These are phyloP conservation scores for Coemansia furcata DNA, from an alignment of 192 early-diverging fungal species.

Conservation along the genomic window DNA sequence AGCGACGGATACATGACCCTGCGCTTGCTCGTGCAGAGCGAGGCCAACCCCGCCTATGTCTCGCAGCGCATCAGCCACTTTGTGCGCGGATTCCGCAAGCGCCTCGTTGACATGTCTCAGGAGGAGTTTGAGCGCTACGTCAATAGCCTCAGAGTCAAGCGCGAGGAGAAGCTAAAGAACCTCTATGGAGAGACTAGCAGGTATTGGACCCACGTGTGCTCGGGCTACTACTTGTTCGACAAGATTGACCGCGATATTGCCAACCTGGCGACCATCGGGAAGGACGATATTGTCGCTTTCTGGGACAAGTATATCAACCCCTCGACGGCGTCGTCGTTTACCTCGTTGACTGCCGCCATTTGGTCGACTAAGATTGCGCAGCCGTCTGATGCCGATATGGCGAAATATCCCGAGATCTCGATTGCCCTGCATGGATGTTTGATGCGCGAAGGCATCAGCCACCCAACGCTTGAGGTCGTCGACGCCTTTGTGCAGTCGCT, in stretches of 20 bases:
- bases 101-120: slow-evolving; percentile 62
- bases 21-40: slow-evolving; percentile 85
- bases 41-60: slow-evolving; percentile 76
- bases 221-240: slow-evolving; percentile 81
- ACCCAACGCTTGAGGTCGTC: slow-evolving; percentile 15
- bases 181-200: slow-evolving; percentile 64
- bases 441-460: slow-evolving; percentile 26
- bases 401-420: slow-evolving; percentile 9
- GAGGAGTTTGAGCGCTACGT: slow-evolving; percentile 66
- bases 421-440: slow-evolving; percentile 41
- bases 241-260: slow-evolving; percentile 37
- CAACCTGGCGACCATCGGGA: slow-evolving; percentile 13
- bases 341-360: slow-evolving; percentile 18
- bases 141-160: slow-evolving; percentile 60
- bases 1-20: slow-evolving; percentile 75
- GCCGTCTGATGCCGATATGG: slow-evolving; percentile 26
- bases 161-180: slow-evolving; percentile 75
- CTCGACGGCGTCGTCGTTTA: slow-evolving; percentile 14
- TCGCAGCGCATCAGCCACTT: slow-evolving; percentile 79
- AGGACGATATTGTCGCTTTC: slow-evolving; percentile 37
- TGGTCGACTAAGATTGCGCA: slow-evolving; percentile 42
- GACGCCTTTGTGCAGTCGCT: slow-evolving; percentile 5
- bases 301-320: slow-evolving; percentile 39
- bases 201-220: slow-evolving; percentile 68
- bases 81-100: slow-evolving; percentile 56